Conservation (phyloP, 805 yeast genomes). For the Lipomyces lipofer region DNA sequence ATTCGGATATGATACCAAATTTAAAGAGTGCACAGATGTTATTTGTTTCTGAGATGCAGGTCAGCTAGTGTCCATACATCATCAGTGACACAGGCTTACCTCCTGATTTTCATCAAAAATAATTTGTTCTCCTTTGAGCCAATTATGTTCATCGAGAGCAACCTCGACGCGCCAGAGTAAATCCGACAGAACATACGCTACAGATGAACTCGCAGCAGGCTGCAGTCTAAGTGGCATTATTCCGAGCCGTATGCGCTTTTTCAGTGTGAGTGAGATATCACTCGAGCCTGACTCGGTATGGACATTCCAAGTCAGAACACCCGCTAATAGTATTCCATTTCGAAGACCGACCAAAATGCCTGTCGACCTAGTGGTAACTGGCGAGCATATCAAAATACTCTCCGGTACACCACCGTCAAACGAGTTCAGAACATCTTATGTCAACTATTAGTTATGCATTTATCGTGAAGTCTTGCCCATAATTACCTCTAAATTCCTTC, state of each 20-base stretch:
- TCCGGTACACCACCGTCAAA: constrained; percentile 7
- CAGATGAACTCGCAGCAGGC: neutral
- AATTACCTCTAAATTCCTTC: neutral
- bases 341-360: constrained; percentile 18
- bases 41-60: neutral
- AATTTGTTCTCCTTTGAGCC: constrained; percentile 12
- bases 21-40: neutral
- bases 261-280: neutral
- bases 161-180: constrained; percentile 9
- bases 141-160: neutral
- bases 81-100: neutral
- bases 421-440: neutral
- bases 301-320: neutral
- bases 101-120: constrained; percentile 11
- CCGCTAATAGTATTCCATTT: constrained; percentile 10
- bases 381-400: neutral
- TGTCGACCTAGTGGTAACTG: neutral
- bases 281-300: neutral
- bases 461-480: neutral
- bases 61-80: neutral
- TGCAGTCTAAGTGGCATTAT: constrained; percentile 15
- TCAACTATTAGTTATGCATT: neutral
- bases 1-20: neutral
- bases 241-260: constrained; percentile 13
- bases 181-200: constrained; percentile 18